Evolutionary conservation across 2,329 filamentous ascomycete species (phyloP).

Genomic region (Lasiodiplodia gonubiensis): DNA sequence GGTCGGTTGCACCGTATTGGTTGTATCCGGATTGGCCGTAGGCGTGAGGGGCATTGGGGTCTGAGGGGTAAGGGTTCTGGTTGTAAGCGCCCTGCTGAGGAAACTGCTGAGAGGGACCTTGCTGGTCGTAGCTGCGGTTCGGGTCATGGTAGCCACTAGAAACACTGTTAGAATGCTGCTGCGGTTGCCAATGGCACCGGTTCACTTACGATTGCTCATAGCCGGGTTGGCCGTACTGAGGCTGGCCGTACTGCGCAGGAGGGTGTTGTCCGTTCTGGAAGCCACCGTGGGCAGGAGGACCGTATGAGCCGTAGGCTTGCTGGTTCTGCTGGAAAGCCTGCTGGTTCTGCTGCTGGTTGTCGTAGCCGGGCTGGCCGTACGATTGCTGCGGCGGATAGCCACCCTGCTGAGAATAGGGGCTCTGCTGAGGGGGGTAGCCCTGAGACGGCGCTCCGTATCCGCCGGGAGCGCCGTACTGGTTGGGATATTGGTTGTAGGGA

Average conservation of each 20-base stretch:
- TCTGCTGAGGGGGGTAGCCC: conserved; percentile 31
- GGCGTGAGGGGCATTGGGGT: conserved; percentile 36
- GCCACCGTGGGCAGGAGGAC: conserved; percentile 55
- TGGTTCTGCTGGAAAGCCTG: conserved; percentile 34
- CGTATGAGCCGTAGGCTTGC: conserved; percentile 50
- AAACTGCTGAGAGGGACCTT: conserved; percentile 32
- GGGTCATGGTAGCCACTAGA: conserved; percentile 20
- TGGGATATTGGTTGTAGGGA: conserved; percentile 40
- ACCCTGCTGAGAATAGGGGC: conserved; percentile 32
- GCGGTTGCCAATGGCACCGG: background rate
- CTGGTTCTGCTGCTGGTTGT: conserved; percentile 21
- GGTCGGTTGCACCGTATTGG: conserved; percentile 45
- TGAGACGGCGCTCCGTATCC: conserved; percentile 33
- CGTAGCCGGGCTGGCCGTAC: conserved; percentile 23
- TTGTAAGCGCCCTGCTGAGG: conserved; percentile 40
- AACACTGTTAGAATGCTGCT: too few relatives aligned
- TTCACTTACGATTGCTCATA: too few relatives aligned
- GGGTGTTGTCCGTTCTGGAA: conserved; percentile 54
- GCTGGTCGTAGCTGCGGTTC: conserved; percentile 17
- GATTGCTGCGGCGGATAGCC: conserved; percentile 33
- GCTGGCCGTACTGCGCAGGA: conserved; percentile 24
- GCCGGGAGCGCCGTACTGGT: conserved; percentile 38
- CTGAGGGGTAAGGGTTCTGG: conserved; percentile 34
- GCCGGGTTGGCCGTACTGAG: too few relatives aligned
- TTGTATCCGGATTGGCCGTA: conserved; percentile 1